Conservation (phyloP, 2,329 filamentous ascomycete species). For the Epichloe aotearoae region DNA sequence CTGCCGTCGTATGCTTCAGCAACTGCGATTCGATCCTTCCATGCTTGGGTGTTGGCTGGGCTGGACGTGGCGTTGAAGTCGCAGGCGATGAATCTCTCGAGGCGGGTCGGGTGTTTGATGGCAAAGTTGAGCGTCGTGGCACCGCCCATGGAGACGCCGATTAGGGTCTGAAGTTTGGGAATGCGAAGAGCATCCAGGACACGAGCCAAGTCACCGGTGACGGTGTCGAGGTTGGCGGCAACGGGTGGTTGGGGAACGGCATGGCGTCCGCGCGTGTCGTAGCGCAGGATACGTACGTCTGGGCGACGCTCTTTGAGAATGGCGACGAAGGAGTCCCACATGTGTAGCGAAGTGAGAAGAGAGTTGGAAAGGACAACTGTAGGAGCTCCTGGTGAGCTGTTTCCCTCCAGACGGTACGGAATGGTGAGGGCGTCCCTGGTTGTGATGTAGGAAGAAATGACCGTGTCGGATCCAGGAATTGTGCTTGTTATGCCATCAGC, state of each 20-base stretch:
- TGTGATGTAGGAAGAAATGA: conserved; percentile 54
- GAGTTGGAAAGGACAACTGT: conserved; percentile 68
- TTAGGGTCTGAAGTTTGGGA: conserved; percentile 47
- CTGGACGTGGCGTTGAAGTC: conserved; percentile 68
- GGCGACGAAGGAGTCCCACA: conserved; percentile 66
- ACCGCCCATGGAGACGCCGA: conserved; percentile 73
- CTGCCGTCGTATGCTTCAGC: conserved; percentile 43
- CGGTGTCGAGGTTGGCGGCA: conserved; percentile 46
- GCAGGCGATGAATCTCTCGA: conserved; percentile 54
- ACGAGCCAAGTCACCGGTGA: conserved; percentile 53
- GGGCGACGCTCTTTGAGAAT: conserved; percentile 47
- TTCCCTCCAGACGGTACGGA: conserved; percentile 66
- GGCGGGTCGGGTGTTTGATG: conserved; percentile 46
- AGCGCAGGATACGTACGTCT: conserved; percentile 61
- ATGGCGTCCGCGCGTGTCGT: conserved; percentile 60
- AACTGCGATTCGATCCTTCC: conserved; percentile 62
- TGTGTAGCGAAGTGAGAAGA: conserved; percentile 61
- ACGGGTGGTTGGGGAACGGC: conserved; percentile 30
- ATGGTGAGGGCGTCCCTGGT: conserved; percentile 55
- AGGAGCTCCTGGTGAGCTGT: conserved; percentile 49
- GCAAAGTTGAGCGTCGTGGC: conserved; percentile 64
- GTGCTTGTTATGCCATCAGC: conserved; percentile 44
- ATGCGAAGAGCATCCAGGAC: conserved; percentile 60
- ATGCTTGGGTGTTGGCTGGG: conserved; percentile 61
- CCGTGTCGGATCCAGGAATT: conserved; percentile 33